phyloP scores from a whole-genome alignment of 208 protist species.

The Leishmania aethiopica region DNA sequence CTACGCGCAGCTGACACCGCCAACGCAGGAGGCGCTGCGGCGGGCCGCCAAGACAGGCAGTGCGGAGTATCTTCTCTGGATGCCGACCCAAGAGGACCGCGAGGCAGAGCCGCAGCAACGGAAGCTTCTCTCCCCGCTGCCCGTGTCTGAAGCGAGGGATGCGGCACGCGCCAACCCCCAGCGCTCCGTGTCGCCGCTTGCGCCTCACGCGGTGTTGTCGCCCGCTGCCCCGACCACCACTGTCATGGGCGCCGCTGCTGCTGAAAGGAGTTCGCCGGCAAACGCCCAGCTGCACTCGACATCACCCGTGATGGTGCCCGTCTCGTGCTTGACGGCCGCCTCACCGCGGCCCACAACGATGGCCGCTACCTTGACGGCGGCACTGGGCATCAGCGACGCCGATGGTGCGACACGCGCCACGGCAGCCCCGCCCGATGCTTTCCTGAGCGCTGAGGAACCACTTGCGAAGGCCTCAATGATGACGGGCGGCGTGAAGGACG shows the following conservation, averaged over 20 bases:
- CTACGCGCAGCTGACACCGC: conserved; percentile 13
- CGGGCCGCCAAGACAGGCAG: conserved; percentile 15
- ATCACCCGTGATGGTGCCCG: neutral
- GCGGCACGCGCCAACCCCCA: neutral
- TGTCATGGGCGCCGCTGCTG: neutral
- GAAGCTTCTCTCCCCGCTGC: neutral
- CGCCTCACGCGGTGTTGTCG: neutral
- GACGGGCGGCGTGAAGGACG: neutral
- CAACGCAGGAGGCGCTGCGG: conserved; percentile 20
- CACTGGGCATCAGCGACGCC: conserved; percentile 20
- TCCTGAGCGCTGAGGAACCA: neutral
- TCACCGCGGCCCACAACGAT: conserved; percentile 17
- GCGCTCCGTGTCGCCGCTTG: neutral
- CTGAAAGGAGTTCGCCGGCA: neutral
- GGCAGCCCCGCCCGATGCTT: neutral
- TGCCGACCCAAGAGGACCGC: conserved; percentile 15
- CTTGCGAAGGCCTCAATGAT: neutral
- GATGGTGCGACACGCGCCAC: conserved; percentile 2
- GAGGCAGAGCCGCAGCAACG: conserved; percentile 15
- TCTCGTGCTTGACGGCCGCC: neutral
- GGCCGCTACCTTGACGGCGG: conserved; percentile 23
- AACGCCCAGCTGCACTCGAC: neutral
- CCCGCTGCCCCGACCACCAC: neutral
- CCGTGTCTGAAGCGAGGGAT: neutral
- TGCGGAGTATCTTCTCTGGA: conserved; percentile 20